A percentile compares a stretch with the other conserved stretches of the same genome.
These are phyloP conservation scores for Orbilia blumenaviensis DNA, from an alignment of 2,329 filamentous ascomycete genomes.

Conservation along the genomic window DNA sequence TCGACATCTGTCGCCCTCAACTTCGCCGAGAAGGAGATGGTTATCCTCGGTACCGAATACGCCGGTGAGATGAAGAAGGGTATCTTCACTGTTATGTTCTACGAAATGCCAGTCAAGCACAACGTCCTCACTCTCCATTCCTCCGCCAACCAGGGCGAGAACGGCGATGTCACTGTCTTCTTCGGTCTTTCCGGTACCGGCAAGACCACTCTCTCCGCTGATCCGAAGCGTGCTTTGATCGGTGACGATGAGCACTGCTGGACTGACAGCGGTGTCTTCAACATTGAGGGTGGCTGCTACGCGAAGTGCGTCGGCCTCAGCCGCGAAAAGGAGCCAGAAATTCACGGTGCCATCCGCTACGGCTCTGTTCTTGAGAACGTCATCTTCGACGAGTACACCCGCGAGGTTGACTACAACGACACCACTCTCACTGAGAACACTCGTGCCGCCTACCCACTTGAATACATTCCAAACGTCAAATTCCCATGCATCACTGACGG, in stretches of 20 bases:
- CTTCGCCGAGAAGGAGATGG: conserved; percentile 99
- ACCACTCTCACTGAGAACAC: conserved; percentile 97
- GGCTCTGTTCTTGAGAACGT: conserved; percentile 98
- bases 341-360: conserved; percentile 93
- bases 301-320: conserved; percentile 98
- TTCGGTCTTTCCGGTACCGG: conserved; percentile 98
- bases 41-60: conserved; percentile 98
- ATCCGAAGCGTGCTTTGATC: conserved; percentile 94
- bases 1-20: conserved; percentile 98
- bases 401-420: conserved; percentile 95
- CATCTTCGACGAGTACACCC: conserved; percentile 90
- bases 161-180: conserved; percentile 97
- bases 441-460: conserved; percentile 92
- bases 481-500: conserved; percentile 88
- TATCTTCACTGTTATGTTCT: conserved; percentile 98
- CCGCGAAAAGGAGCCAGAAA: conserved; percentile 98
- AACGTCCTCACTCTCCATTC: conserved; percentile 98
- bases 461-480: conserved; percentile 99
- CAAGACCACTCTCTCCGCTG: conserved; percentile 97
- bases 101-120: conserved; percentile 99
- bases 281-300: conserved; percentile 99
- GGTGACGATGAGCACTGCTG: conserved; percentile 99
- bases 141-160: conserved; percentile 93
- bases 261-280: conserved; percentile 96
- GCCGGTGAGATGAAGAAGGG: conserved; percentile 98